Base-by-base conservation (phyloP, 2,329 filamentous ascomycete species). In the Daldinia sp. region DNA sequence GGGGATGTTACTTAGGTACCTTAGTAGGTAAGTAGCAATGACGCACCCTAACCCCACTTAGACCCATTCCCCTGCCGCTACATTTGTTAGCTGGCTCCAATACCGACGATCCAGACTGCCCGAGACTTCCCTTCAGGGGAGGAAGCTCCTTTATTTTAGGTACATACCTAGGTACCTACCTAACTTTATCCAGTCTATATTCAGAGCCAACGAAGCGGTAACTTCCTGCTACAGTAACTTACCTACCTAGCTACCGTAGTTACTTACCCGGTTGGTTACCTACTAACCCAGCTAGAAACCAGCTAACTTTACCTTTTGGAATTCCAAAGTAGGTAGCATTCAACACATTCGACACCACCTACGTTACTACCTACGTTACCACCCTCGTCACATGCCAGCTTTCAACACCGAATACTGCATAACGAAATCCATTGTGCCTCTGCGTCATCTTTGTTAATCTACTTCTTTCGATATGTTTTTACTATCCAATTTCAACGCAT, bases 331-430 rank as follows among this genome's bases (percentile, higher is more conserved):
- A 51, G 33, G 46, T 51, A 51, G 33, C 46, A 51, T 51, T 10
- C 26, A 15, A 51, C 46, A 42, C 30, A 33, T 33, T 33, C 30
- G 30, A 6, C 9, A 48, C 44, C 20, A 26, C 44, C 12, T 53
- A 35, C 13, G 13, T 30, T 30, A 30, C 28, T 30, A 26, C 44
- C 44, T 48, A 1, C 44, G 44, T 54, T 55, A 41, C 37, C 39
- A 26, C n/a, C 59, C 42, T 59, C 72, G 57, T 74, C 73, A 74
- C 71, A 73, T 74, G 70, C 65, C 70, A 69, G 59, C 63, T 65
- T 62, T 60, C 23, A 42, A 33, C 28, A 51, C 46, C 13, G 6
- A 51, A 28, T 28, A 15, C 26, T 33, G 46, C 26, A 4, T 50
- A 50, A 5, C 46, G 15, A 50, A 50, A 30, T 28, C 35, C 35